Conservation (phyloP, 176 grass and related monocot genomes). For the Dendrocalamus sinicus region DNA sequence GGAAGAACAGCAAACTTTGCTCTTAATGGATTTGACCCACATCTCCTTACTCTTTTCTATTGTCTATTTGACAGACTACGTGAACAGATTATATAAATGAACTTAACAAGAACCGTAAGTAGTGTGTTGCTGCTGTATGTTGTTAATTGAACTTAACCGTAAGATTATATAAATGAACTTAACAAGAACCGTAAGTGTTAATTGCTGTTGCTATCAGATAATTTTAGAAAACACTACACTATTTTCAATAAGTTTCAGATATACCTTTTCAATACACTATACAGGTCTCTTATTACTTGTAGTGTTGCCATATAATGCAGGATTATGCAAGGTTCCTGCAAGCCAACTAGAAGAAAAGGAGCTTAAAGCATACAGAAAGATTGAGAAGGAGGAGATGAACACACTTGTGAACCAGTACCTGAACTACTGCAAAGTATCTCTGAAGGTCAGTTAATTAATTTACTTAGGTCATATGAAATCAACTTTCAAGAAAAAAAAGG, state of each 20-base stretch:
- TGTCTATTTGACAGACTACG: neutral
- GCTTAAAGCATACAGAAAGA: slow-evolving; percentile 51
- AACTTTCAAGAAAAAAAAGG: too few species aligned
- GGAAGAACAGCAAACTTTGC: neutral
- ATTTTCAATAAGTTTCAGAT: neutral
- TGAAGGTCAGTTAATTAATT: slow-evolving; percentile 46
- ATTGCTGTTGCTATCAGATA: neutral
- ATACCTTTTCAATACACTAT: neutral
- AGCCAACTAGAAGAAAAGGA: slow-evolving; percentile 63
- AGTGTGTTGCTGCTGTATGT: too few species aligned
- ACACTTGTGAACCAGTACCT: slow-evolving; percentile 52
- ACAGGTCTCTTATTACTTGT: neutral
- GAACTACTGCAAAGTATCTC: slow-evolving; percentile 34
- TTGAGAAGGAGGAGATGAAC: slow-evolving; percentile 63
- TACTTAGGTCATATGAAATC: neutral
- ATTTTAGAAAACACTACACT: neutral
- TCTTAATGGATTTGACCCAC: neutral
- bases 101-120: neutral
- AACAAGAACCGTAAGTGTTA: neutral
- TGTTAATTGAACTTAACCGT: too few species aligned
- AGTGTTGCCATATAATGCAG: slow-evolving; percentile 13
- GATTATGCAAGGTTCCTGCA: slow-evolving; percentile 53
- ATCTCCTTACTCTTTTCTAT: neutral
- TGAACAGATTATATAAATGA: slow-evolving; percentile 2
- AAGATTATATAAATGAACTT: slow-evolving; percentile 8